These are phyloP conservation scores for Crithidia mellificae DNA, from an alignment of 208 protist genomes.

Conservation along the genomic window DNA sequence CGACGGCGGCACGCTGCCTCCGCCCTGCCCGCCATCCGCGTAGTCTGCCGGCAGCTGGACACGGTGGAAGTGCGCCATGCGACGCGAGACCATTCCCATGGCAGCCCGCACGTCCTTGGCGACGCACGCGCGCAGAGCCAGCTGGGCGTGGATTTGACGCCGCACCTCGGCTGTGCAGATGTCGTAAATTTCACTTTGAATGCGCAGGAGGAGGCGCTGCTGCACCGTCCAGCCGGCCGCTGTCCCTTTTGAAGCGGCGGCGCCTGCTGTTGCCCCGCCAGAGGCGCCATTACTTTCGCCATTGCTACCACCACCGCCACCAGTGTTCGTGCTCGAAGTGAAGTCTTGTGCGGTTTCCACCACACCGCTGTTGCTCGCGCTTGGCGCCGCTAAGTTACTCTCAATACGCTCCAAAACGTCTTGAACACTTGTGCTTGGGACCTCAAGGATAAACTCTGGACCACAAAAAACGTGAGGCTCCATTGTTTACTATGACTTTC, in stretches of 20 bases:
- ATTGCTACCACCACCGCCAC: too few species aligned
- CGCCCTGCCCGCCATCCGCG: conserved; percentile 15
- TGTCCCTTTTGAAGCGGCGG: too few species aligned
- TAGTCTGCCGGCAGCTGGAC: conserved; percentile 23
- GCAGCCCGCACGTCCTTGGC: conserved; percentile 68
- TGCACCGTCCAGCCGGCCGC: conserved; percentile 97
- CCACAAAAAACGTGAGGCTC: conserved; percentile 99
- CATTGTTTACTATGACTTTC: too few species aligned
- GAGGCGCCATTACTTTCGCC: background rate
- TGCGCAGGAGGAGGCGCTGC: conserved; percentile 85
- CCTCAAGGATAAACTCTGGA: conserved; percentile 93
- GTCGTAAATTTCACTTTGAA: conserved; percentile 90
- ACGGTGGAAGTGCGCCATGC: conserved; percentile 29
- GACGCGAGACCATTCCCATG: conserved; percentile 30
- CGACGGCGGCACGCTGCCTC: conserved; percentile 38
- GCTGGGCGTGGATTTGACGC: conserved; percentile 42
- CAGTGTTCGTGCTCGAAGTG: too few species aligned
- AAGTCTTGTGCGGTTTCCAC: background rate
- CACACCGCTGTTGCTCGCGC: background rate
- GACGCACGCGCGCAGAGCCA: conserved; percentile 55
- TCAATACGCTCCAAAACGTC: conserved; percentile 96
- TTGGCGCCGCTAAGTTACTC: conserved; percentile 22
- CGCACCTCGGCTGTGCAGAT: conserved; percentile 82
- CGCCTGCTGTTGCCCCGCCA: conserved; percentile 36
- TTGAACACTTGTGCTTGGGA: conserved; percentile 81